These are phyloP conservation scores for Gigaspora rosea DNA, from an alignment of 192 early-diverging fungal species.

Conservation along the genomic window DNA sequence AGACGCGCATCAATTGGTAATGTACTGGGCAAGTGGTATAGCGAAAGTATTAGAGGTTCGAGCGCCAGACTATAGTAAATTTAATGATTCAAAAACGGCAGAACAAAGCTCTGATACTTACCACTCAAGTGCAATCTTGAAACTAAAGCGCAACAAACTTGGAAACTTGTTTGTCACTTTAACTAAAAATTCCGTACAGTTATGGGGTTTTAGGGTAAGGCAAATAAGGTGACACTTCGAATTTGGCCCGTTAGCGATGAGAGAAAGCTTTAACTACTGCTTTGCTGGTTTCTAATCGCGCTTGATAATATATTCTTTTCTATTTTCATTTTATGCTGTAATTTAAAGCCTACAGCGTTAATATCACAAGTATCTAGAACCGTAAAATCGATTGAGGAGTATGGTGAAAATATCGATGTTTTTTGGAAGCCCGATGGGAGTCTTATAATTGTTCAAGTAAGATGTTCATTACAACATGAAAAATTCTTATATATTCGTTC, in stretches of 20 bases:
- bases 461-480: conserved; percentile 24
- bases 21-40: conserved; percentile 54
- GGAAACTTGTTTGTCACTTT: conserved; percentile 64
- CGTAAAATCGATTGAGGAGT: conserved; percentile 63
- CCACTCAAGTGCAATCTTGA: conserved; percentile 44
- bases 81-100: neutral
- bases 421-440: conserved; percentile 76
- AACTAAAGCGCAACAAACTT: conserved; percentile 46
- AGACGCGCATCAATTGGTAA: conserved; percentile 4
- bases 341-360: conserved; percentile 61
- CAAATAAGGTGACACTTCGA: neutral
- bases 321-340: neutral
- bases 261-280: neutral
- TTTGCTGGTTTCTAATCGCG: neutral
- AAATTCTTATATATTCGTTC: neutral
- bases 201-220: conserved; percentile 68
- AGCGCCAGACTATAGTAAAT: conserved; percentile 33
- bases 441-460: conserved; percentile 65
- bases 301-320: neutral
- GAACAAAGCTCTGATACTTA: neutral
- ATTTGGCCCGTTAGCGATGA: no score
- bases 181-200: conserved; percentile 58
- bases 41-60: conserved; percentile 43
- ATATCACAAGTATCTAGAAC: conserved; percentile 66
- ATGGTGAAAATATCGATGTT: conserved; percentile 70